Evolutionary conservation across 768 basidiomycete species (phyloP).

Genomic region (Suillus placidus): DNA sequence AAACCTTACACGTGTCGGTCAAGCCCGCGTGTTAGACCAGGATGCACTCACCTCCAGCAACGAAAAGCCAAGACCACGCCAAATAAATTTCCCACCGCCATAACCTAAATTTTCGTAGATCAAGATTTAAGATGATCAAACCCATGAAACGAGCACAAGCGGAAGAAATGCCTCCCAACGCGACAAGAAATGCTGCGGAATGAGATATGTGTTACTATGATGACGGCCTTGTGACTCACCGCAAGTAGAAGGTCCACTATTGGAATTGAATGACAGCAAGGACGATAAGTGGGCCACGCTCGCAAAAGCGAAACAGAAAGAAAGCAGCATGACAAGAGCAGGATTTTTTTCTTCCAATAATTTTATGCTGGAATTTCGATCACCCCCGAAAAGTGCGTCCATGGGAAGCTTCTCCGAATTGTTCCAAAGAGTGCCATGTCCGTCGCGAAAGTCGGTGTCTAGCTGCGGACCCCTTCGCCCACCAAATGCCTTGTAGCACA

Average conservation of each 20-base stretch:
- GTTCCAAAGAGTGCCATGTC: neutral
- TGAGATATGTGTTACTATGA: neutral
- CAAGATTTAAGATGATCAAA: slow-evolving; percentile 38
- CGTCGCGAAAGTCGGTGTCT: neutral
- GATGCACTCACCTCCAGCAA: slow-evolving; percentile 38
- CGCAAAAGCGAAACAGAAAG: slow-evolving; percentile 33
- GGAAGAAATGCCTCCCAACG: slow-evolving; percentile 47
- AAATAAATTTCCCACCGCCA: slow-evolving; percentile 35
- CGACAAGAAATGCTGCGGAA: slow-evolving; percentile 44
- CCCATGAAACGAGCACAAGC: slow-evolving; percentile 43
- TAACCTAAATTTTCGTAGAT: slow-evolving; percentile 35
- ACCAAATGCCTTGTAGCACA: neutral
- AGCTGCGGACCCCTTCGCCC: too few species aligned
- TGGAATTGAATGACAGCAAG: slow-evolving; percentile 28
- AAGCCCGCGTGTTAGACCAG: neutral
- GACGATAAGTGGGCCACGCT: slow-evolving; percentile 36
- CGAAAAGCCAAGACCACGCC: slow-evolving; percentile 34
- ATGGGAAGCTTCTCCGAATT: neutral
- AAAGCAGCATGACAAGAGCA: slow-evolving; percentile 28
- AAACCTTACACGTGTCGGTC: slow-evolving; percentile 31
- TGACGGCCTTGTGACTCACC: slow-evolving; percentile 22
- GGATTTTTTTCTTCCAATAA: slow-evolving; percentile 3
- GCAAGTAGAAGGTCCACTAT: slow-evolving; percentile 22
- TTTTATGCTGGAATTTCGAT: neutral
- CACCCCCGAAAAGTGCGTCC: neutral